Percentiles rank a stretch among this genome's conserved stretches.
phyloP scores from a whole-genome alignment of 352 stramenopile species.

The Phytopythium oedochilum region DNA sequence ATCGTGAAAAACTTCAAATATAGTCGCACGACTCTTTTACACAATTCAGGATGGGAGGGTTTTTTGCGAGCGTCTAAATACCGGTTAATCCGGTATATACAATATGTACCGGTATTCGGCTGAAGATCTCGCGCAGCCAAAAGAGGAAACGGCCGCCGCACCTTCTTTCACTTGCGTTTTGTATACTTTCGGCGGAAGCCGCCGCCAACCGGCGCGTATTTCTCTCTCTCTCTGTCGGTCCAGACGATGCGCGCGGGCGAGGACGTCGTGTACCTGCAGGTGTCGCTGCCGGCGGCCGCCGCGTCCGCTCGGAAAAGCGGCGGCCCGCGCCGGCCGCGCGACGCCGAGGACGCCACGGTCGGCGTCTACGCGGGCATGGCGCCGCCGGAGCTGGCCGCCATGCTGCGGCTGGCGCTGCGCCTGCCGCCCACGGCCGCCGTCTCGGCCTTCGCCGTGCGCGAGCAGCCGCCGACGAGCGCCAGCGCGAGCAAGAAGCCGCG shows the following conservation, averaged over 20 bases:
- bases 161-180: neutral
- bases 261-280: constrained; percentile 24
- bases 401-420: constrained; percentile 33
- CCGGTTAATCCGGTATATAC: neutral
- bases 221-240: neutral
- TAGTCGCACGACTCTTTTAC: too few relatives aligned
- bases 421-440: constrained; percentile 12
- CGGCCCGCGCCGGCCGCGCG: neutral
- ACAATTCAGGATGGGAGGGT: too few relatives aligned
- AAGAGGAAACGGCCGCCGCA: neutral
- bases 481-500: constrained; percentile 1
- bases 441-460: constrained; percentile 34
- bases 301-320: too few relatives aligned
- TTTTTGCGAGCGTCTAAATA: too few relatives aligned
- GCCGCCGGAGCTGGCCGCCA: constrained; percentile 31
- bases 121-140: neutral
- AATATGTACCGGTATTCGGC: neutral
- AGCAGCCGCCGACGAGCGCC: neutral
- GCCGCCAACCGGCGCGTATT: neutral
- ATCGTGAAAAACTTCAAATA: too few relatives aligned
- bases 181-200: neutral
- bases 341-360: constrained; percentile 16
- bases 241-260: neutral
- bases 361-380: constrained; percentile 55
- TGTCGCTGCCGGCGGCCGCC: constrained; percentile 4